Evolutionary conservation across 495 filamentous ascomycete species (phyloP), one percentile per base, ranked within the genome.

Genomic region (Xylaria grammica): DNA sequence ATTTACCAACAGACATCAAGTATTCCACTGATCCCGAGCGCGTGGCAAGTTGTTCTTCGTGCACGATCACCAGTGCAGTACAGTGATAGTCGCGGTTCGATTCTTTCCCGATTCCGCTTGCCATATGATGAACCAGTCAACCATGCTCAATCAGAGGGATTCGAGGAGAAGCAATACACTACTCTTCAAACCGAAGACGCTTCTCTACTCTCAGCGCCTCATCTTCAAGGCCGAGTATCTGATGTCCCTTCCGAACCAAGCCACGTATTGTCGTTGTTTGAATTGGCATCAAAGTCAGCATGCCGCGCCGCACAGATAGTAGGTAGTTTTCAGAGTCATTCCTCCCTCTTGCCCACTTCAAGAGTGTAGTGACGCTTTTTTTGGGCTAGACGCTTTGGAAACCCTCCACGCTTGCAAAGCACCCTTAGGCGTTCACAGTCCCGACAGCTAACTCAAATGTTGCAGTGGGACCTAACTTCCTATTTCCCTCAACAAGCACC

Each of bases 241-340:
- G 9, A 17, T 20, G 15, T 8, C 51, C 34, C 49, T n/a, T 6
- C 22, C 10, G 52, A 46, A 1, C 62, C 29, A 36, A 72, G 62
- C 48, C 63, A 66, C 10, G 74, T 81, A 8, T 81, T 85, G 0
- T 89, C 88, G 6, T 75, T 91, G 1, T 82, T 87, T 42, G 87
- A 90, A 68, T 63, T 86, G 4, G 75, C 83, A 5, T 79, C 89
- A n/a, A 79, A 82, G n/a, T 68, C 80, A 7, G 71, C 72, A 29
- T 63, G 60, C 13, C 66, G 49, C 30, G 66, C 60, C 7, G 56
- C 69, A 9, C 66, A 58, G 22, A 64, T 52, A 42, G 56, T 59
- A 48, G 48, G 56, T 59, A 19, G 7, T 45, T 20, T 27, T 13
- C 9, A 11, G 13, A n/a, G 24, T 44, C 6, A 30, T 30, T 11